Percentiles rank a stretch among this genome's conserved stretches.
These are phyloP conservation scores for Candida methanosorbosa DNA, from an alignment of 805 yeast genomes.

Conservation along the genomic window DNA sequence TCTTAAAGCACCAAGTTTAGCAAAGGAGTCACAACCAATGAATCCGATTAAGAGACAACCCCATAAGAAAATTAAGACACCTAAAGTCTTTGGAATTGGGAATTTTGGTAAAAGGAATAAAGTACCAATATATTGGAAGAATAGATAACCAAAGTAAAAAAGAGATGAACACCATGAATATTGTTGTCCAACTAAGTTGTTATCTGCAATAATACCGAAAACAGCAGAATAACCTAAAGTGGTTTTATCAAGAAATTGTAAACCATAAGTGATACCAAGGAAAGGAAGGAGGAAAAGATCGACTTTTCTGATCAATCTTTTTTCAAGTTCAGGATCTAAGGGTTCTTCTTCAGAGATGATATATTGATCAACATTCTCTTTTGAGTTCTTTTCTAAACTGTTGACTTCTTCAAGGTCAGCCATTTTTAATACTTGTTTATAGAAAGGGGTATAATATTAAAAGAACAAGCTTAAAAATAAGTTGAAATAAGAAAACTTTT, in stretches of 20 bases:
- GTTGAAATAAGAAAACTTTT: no score
- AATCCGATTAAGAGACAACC: conserved; percentile 47
- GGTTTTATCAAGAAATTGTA: conserved; percentile 50
- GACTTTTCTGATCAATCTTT: conserved; percentile 24
- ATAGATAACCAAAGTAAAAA: conserved; percentile 45
- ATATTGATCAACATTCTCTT: no score
- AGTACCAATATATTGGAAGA: conserved; percentile 43
- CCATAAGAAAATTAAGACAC: conserved; percentile 45
- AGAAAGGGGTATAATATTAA: no score
- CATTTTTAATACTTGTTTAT: no score
- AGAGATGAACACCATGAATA: conserved; percentile 23
- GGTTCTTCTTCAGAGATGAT: no score
- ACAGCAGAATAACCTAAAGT: conserved; percentile 45
- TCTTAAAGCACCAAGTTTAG: conserved; percentile 35
- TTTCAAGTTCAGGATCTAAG: no score
- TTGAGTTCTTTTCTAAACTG: no score
- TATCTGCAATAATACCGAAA: conserved; percentile 41
- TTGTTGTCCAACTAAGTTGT: conserved; percentile 34
- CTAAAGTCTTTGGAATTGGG: conserved; percentile 43
- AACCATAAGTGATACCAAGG: conserved; percentile 37
- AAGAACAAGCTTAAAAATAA: no score
- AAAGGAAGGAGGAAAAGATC: conserved; percentile 41
- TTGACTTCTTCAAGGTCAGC: no score
- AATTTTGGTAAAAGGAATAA: conserved; percentile 38
- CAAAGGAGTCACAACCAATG: conserved; percentile 29